A percentile compares a stretch with the other conserved stretches of the same genome.
Evolutionary conservation across 345 rosid genomes (phyloP).

Genomic region (Syzygium oleosum): DNA sequence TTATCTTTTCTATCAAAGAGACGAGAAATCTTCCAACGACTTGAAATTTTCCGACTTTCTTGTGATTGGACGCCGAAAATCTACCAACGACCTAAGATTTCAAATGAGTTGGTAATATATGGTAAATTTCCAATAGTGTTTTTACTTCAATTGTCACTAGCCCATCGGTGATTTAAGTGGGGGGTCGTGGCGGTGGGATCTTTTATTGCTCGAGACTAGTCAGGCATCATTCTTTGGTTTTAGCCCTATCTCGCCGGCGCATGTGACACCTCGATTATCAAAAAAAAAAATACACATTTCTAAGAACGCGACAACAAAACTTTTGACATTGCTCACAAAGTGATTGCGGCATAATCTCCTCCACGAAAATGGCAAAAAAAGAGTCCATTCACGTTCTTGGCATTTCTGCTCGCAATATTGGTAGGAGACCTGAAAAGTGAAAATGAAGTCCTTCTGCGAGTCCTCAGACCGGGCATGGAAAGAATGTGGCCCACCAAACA

Average conservation of each 20-base stretch:
- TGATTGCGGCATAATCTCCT: not conserved
- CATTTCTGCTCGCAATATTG: not conserved
- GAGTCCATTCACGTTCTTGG: not conserved
- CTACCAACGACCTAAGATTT: not conserved
- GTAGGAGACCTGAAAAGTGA: not conserved
- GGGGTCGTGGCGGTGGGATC: too few relatives aligned
- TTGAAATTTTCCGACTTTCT: not conserved
- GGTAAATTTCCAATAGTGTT: not conserved
- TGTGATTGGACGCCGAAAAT: not conserved
- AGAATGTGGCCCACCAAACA: conserved; percentile 67
- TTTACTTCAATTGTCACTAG: not conserved
- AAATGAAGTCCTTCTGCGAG: not conserved
- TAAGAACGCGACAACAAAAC: not conserved
- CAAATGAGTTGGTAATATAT: not conserved
- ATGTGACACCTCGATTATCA: too few relatives aligned
- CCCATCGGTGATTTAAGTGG: too few relatives aligned
- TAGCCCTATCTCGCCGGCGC: too few relatives aligned
- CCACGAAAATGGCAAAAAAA: not conserved
- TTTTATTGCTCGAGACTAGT: too few relatives aligned
- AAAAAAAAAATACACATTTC: not conserved
- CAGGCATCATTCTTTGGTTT: too few relatives aligned
- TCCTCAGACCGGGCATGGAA: conserved; percentile 24
- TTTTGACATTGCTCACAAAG: not conserved
- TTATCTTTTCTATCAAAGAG: not conserved
- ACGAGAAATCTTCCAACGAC: not conserved